phyloP scores from a whole-genome alignment of 345 rosid species.

The Salix exigua region DNA sequence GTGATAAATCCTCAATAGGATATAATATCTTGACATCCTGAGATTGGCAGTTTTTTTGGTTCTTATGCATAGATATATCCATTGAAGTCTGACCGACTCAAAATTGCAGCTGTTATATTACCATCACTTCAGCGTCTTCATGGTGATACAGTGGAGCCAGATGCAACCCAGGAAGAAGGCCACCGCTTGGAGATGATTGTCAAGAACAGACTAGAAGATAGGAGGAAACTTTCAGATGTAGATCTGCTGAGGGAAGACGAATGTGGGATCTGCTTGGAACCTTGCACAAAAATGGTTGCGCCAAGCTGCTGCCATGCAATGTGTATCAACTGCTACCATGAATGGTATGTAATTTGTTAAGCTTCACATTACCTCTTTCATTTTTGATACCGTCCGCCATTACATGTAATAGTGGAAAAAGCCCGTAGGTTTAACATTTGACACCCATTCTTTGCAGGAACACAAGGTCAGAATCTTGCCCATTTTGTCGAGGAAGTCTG shows the following conservation, averaged over 20 bases:
- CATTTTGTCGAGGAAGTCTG: slow-evolving; percentile 27
- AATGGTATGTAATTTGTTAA: slow-evolving; percentile 16
- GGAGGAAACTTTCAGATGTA: slow-evolving; percentile 12
- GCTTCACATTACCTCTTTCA: neutral
- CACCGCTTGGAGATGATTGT: slow-evolving; percentile 11
- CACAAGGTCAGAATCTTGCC: slow-evolving; percentile 29
- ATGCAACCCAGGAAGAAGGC: slow-evolving; percentile 11
- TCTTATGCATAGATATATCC: neutral
- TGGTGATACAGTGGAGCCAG: slow-evolving; percentile 13
- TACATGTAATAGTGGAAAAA: neutral
- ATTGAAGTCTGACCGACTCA: neutral
- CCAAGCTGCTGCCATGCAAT: slow-evolving; percentile 32
- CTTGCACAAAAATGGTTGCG: slow-evolving; percentile 29
- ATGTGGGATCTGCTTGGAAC: slow-evolving; percentile 33
- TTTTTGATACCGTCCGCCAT: neutral
- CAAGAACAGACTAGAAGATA: slow-evolving; percentile 25
- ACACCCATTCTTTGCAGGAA: slow-evolving; percentile 16
- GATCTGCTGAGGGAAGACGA: slow-evolving; percentile 25
- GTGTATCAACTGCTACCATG: slow-evolving; percentile 36
- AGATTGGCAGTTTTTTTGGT: neutral
- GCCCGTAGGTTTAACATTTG: neutral
- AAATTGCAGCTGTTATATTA: slow-evolving; percentile 26
- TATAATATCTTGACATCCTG: neutral
- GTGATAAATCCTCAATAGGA: neutral
- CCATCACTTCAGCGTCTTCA: slow-evolving; percentile 30